Evolutionary conservation across 2,329 filamentous ascomycete genomes (phyloP).

Genomic region (Phoma herbarum): DNA sequence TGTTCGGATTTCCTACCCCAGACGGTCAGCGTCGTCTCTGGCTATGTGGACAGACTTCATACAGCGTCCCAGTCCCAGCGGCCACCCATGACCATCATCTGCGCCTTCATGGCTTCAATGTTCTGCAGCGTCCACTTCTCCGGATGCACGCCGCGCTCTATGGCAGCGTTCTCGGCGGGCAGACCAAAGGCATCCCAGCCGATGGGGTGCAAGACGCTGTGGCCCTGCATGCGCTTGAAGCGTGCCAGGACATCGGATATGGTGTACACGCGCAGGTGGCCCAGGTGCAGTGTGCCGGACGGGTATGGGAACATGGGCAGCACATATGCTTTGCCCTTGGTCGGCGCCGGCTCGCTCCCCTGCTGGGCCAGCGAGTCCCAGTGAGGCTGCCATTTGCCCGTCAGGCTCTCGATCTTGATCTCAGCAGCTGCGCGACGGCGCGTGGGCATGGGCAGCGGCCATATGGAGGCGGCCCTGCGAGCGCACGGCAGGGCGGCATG

Average conservation of each 20-base stretch:
- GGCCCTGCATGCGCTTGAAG: constrained; percentile 77
- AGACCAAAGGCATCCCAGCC: constrained; percentile 94
- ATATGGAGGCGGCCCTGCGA: constrained; percentile 7
- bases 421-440: constrained; percentile 17
- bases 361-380: constrained; percentile 50
- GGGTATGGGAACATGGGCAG: constrained; percentile 95
- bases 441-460: constrained; percentile 19
- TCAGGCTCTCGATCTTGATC: constrained; percentile 27
- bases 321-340: constrained; percentile 67
- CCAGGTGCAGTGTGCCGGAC: constrained; percentile 84
- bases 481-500: constrained; percentile 14
- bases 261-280: constrained; percentile 87
- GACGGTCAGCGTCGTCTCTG: constrained; percentile 14
- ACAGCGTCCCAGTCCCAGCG: constrained; percentile 85
- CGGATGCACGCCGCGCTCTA: constrained; percentile 81
- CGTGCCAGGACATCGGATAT: constrained; percentile 87
- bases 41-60: constrained; percentile 25
- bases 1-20: constrained; percentile 77
- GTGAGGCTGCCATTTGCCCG: constrained; percentile 62
- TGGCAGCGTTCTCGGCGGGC: constrained; percentile 89
- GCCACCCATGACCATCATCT: constrained; percentile 80
- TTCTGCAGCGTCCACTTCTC: constrained; percentile 81
- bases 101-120: constrained; percentile 84
- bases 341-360: constrained; percentile 22
- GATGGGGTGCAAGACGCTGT: constrained; percentile 84